Base-by-base conservation (phyloP, 306 rosid genomes). In the Citrullus colocynthis region DNA sequence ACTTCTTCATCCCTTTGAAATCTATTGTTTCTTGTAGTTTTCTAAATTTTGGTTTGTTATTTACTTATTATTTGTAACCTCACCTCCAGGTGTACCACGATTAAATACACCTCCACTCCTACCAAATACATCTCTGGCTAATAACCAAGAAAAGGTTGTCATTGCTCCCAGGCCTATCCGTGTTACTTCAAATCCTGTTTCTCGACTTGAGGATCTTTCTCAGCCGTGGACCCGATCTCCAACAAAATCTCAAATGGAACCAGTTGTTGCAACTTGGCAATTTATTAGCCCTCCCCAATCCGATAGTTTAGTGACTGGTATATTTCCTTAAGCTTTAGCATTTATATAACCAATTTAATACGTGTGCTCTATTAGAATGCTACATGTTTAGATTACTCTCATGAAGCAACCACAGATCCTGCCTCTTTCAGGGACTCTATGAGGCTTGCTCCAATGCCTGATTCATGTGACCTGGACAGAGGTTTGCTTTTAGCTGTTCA, bases 191-290 rank as follows among this genome's bases (percentile, higher is more conserved):
- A 84, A 86, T 81, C 81, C 87, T 82, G 90, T 86, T 75, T 87
- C 92, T 71, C 90, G 90, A 78, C 84, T 91, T 32, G 99, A 95
- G 85, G 98, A 95, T 86, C 78, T 91, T 45, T 90, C 97, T 81
- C 99, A 92, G 88, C 97, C 99, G 37, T 95, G 99, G 99, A 95
- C 99, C 75, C 91, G 99, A 52, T 92, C 98, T 74, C 99, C 99
- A 54, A 92, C 92, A 73, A 95, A 95, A 83, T 87, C 97, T 70
- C 88, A 86, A 83, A 84, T 85, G 88, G 98, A 95, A 81, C 99
- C 99, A 83, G 76, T 95, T 78, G 84, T 87, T 74, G 97, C 96
- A 55, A 87, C 90, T 18, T 95, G 99, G 99, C 88, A 90, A 81
- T 95, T 95, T 82, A 76, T 84, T 73, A 80, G 86, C 83, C 85